Base-by-base conservation (phyloP, 2,329 filamentous ascomycete genomes). In the Colletotrichum caudatum region DNA sequence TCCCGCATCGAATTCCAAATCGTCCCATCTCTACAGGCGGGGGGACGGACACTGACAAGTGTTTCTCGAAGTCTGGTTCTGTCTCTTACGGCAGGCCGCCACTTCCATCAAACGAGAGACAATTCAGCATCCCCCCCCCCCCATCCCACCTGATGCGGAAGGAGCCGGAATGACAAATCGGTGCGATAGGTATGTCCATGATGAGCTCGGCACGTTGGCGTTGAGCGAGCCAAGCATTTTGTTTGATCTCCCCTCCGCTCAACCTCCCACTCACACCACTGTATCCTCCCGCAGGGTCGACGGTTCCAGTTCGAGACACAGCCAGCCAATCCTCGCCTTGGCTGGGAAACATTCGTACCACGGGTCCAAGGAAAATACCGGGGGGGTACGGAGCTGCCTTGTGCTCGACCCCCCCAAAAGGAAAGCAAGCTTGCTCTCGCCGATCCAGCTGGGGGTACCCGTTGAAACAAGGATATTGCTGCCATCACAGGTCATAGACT, bases 1-100 rank as follows among this genome's bases (percentile, higher is more conserved):
- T 50, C 59, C 69, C 59, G 69, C 69, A 71, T 69, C 54, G 46
- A 46, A 71, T 71, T 71, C 69, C 69, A 71, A 71, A 71, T 71
- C 69, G 65, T 71, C 69, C 39, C 7, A 53, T 46, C 58, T 37
- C 33, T 16, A 16, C 29, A 4, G 29, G 26, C 35, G 26, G 64
- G 51, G 68, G 64, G 64, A n/a, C n/a, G 44, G 44, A 71, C 23
- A 23, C 12, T n/a, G 35, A 41, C 12, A 56, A 69, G 37, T 46
- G 50, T 53, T 64, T 53, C 37, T 56, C 65, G n/a, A 63, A 68
- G 58, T 53, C 58, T 11, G 41, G 11, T 29, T 39, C 26, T 51
- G 37, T 51, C 39, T 59, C 57, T 26, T 63, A 54, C 68, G 63
- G 64, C 64, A 63, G 57, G 57, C 51, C 26, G 53, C 12, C 53